A percentile compares a stretch with the other conserved stretches of the same genome.
These are phyloP conservation scores for Talaromyces sp. DNA, from an alignment of 2,329 filamentous ascomycete genomes.

Conservation along the genomic window DNA sequence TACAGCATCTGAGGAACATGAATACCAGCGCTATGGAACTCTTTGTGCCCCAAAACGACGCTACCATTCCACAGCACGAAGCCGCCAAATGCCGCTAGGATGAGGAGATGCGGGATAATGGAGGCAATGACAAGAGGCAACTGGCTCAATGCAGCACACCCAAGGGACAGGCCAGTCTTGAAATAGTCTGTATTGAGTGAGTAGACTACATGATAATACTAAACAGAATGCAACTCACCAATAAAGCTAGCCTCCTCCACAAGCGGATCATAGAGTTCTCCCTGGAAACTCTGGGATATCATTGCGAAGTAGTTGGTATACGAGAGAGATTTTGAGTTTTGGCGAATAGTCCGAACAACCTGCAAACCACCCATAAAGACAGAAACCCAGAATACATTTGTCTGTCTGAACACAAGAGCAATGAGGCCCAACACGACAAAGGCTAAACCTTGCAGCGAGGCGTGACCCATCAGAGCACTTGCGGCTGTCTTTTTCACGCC, in stretches of 20 bases:
- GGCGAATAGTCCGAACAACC: conserved; percentile 31
- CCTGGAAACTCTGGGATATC: conserved; percentile 25
- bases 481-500: conserved; percentile 5
- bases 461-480: conserved; percentile 9
- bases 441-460: conserved; percentile 21
- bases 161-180: conserved; percentile 58
- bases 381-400: conserved; percentile 91
- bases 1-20: conserved; percentile 93
- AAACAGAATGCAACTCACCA: conserved; percentile 32
- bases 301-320: conserved; percentile 24
- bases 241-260: conserved; percentile 43
- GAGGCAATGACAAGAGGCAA: conserved; percentile 34
- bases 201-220: not conserved
- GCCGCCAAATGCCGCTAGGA: conserved; percentile 61
- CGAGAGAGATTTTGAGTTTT: conserved; percentile 20
- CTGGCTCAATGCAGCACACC: conserved; percentile 48
- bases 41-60: conserved; percentile 91
- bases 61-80: conserved; percentile 87
- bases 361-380: conserved; percentile 43
- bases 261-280: conserved; percentile 47
- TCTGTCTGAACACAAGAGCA: conserved; percentile 77
- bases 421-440: conserved; percentile 56
- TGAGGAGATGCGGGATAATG: conserved; percentile 50
- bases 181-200: conserved; percentile 40
- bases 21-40: conserved; percentile 84